These are phyloP conservation scores for Aspergillus uvarum DNA, from an alignment of 2,329 filamentous ascomycete species.

Conservation along the genomic window DNA sequence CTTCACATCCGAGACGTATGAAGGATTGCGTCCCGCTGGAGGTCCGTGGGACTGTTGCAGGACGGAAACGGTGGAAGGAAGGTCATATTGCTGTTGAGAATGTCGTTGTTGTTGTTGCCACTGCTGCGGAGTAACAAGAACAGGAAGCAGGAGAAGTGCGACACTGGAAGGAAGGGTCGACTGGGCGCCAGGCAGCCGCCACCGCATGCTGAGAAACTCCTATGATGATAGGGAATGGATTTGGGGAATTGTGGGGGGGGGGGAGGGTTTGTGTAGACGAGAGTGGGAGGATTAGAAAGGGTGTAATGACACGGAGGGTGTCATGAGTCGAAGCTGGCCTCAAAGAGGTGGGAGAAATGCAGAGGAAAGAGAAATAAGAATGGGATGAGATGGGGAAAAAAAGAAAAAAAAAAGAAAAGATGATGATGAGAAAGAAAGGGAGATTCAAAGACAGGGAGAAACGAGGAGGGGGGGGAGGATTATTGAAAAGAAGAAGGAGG, in stretches of 20 bases:
- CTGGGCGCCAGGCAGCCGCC: conserved; percentile 62
- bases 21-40: conserved; percentile 20
- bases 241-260: background rate
- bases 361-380: background rate
- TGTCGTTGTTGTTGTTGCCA: conserved; percentile 37
- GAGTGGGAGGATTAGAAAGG: background rate
- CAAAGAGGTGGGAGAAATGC: background rate
- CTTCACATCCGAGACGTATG: conserved; percentile 35
- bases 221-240: conserved; percentile 23
- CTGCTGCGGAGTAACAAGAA: conserved; percentile 67
- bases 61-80: conserved; percentile 29
- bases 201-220: conserved; percentile 57
- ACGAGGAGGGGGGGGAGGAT: too few relatives aligned
- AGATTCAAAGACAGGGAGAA: background rate
- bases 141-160: conserved; percentile 58
- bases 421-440: too few relatives aligned
- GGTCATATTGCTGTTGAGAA: conserved; percentile 30
- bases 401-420: background rate
- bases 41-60: conserved; percentile 26
- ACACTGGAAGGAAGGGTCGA: conserved; percentile 56
- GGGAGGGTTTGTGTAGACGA: background rate
- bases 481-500: background rate
- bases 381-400: background rate
- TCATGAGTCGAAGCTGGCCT: conserved; percentile 16
- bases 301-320: background rate